phyloP scores from a whole-genome alignment of 352 stramenopile species.

The Globisporangium recalcitrans region DNA sequence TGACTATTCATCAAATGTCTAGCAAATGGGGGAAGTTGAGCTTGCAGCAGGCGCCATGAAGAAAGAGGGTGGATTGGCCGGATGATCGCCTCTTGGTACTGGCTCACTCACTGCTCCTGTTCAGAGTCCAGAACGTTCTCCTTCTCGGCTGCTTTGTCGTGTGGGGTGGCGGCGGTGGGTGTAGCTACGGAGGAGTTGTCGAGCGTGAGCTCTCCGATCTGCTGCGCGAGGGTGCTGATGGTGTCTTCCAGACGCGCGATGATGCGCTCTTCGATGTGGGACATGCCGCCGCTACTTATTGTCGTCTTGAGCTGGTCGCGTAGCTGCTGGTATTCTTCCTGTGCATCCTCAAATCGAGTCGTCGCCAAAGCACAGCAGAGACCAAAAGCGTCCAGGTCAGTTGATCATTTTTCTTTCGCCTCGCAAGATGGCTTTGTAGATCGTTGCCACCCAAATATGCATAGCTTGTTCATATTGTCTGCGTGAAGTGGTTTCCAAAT shows the following conservation, averaged over 20 bases:
- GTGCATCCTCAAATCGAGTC: background rate
- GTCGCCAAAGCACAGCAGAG: conserved; percentile 1
- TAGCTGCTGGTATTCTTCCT: conserved; percentile 38
- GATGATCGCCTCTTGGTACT: background rate
- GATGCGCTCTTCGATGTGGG: conserved; percentile 35
- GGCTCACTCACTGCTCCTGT: background rate
- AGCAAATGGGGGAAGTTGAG: no score
- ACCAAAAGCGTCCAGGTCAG: conserved; percentile 2
- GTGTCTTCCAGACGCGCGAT: conserved; percentile 43
- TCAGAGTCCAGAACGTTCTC: background rate
- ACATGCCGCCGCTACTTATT: conserved; percentile 13
- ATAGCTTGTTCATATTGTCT: background rate
- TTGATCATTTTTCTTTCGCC: background rate
- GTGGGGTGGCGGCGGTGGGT: background rate
- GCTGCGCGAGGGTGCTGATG: conserved; percentile 37
- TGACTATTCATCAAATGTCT: no score
- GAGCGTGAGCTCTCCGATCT: conserved; percentile 37
- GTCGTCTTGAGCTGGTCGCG: conserved; percentile 23
- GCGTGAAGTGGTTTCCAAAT: no score
- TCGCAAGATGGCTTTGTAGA: background rate
- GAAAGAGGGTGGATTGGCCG: background rate
- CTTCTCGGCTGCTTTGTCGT: background rate
- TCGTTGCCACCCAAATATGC: background rate
- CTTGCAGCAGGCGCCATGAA: no score
- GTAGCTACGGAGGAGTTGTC: conserved; percentile 14